phyloP scores from a whole-genome alignment of 2,329 filamentous ascomycete genomes.

The Uncinocarpus reesii region DNA sequence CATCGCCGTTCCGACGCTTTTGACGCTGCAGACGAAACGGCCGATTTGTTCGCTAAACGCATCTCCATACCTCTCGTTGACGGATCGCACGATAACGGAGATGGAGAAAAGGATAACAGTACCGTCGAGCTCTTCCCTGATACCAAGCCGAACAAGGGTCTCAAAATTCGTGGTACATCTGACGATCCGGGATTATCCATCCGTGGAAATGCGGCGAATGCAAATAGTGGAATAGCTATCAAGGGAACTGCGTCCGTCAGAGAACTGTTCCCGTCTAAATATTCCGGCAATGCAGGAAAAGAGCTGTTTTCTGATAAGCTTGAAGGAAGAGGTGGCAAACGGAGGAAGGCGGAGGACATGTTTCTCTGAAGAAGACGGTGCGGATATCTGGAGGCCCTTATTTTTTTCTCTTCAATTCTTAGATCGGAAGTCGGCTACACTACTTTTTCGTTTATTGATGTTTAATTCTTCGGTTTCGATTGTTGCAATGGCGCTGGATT shows the following conservation, averaged over 20 bases:
- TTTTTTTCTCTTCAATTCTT: background rate
- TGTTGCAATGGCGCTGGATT: no score
- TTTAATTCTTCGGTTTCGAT: no score
- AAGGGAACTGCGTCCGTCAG: constrained; percentile 57
- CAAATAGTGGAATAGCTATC: constrained; percentile 48
- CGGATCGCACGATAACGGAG: constrained; percentile 22
- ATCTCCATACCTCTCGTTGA: constrained; percentile 44
- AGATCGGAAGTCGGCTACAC: no score
- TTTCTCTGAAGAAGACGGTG: constrained; percentile 46
- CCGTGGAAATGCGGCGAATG: constrained; percentile 28
- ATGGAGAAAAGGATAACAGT: constrained; percentile 20
- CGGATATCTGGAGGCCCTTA: background rate
- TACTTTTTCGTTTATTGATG: background rate
- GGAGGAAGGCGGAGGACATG: constrained; percentile 62
- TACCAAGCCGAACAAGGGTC: constrained; percentile 24
- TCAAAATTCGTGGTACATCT: constrained; percentile 53
- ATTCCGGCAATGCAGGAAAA: constrained; percentile 50
- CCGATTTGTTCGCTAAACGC: constrained; percentile 42
- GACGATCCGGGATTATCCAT: constrained; percentile 32
- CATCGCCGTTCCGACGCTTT: constrained; percentile 43
- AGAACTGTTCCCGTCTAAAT: constrained; percentile 60
- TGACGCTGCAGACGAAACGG: constrained; percentile 46
- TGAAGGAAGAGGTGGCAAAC: constrained; percentile 47
- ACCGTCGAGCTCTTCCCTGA: constrained; percentile 35
- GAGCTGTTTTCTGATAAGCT: constrained; percentile 57